Evolutionary conservation across 2,329 filamentous ascomycete genomes (phyloP), one percentile per base, ranked within the genome.

Genomic region (Ascochyta pisi): DNA sequence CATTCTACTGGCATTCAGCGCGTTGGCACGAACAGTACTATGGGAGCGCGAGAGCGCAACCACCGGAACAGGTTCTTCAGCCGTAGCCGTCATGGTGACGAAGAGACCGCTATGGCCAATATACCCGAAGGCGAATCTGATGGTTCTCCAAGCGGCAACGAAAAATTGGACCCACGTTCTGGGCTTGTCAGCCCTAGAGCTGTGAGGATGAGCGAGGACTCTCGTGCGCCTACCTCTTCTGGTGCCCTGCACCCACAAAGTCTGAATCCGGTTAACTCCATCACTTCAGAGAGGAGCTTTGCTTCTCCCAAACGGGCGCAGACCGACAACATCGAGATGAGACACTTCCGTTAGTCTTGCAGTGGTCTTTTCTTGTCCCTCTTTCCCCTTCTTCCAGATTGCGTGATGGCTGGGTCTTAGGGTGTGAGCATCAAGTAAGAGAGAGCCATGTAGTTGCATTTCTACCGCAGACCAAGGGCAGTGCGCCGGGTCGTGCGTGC

Each of bases 1-100:
- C 69, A 65, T 22, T 74, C 72, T 5, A 76, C 68, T 5, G 69
- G 65, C 2, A 63, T 75, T 49, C 57, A 73, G 19, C 74, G 73
- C 33, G 68, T 75, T 24, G 64, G 67, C 38, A 77, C 76, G 4
- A 75, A 76, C 39, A 68, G 68, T 19, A 69, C 59, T 39, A 54
- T 59, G 24, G 64, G 60, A 24, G 62, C 67, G 5, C 73, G 73
- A 29, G 69, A 73, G 37, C 75, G 75, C 13, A 76, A 79, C 5
- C 84, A 86, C 54, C 81, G 83, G 6, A 87, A 87, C 60, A 81
- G 86, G 3, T 89, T 89, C 76, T 86, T 89, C 72, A 76, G 81
- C 33, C 81, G 84, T n/a, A 57, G 56, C 38, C 66, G 62, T 10
- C 55, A 64, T 10, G 71, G 66, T 29, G 73, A 78, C 8, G 77